A percentile compares a stretch with the other conserved stretches of the same genome.
These are phyloP conservation scores for Yamadazyma phyllophila DNA, from an alignment of 805 yeast species.

Conservation along the genomic window DNA sequence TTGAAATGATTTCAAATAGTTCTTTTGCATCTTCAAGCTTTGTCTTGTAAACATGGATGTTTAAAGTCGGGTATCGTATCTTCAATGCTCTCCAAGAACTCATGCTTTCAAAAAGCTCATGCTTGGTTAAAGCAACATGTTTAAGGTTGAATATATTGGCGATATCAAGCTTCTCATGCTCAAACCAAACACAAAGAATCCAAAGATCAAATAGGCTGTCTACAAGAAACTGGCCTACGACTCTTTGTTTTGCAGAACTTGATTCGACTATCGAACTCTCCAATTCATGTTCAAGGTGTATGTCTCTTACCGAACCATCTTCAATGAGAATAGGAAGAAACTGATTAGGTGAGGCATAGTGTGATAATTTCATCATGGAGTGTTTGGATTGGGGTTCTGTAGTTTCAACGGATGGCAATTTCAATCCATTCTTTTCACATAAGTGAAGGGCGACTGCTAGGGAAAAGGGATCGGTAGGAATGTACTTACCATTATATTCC, in stretches of 20 bases:
- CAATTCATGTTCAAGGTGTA: slow-evolving; percentile 17
- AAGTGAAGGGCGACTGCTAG: slow-evolving; percentile 46
- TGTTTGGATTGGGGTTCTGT: slow-evolving; percentile 10
- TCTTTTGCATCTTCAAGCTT: slow-evolving; percentile 4
- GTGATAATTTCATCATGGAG: slow-evolving; percentile 44
- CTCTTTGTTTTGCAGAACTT: not conserved
- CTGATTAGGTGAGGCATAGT: slow-evolving; percentile 47
- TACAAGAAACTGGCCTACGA: slow-evolving; percentile 23
- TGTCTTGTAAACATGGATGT: slow-evolving; percentile 12
- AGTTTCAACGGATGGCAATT: slow-evolving; percentile 5
- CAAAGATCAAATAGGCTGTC: slow-evolving; percentile 46
- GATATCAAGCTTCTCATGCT: slow-evolving; percentile 13
- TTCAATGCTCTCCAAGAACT: slow-evolving; percentile 26
- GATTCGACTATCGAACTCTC: slow-evolving; percentile 4
- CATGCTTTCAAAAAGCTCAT: slow-evolving; percentile 20
- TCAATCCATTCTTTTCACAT: slow-evolving; percentile 42
- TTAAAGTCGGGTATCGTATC: slow-evolving; percentile 25
- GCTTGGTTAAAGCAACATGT: slow-evolving; percentile 3
- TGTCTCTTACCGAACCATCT: slow-evolving; percentile 37
- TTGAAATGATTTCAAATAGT: slow-evolving; percentile 2
- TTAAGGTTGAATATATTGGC: slow-evolving; percentile 8
- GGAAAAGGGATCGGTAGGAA: slow-evolving; percentile 62
- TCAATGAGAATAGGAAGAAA: slow-evolving; percentile 59
- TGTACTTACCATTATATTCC: slow-evolving; percentile 23
- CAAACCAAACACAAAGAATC: slow-evolving; percentile 52